Base-by-base conservation (phyloP, 2,329 filamentous ascomycete genomes). In the Ophiostoma novo-ulmi region DNA sequence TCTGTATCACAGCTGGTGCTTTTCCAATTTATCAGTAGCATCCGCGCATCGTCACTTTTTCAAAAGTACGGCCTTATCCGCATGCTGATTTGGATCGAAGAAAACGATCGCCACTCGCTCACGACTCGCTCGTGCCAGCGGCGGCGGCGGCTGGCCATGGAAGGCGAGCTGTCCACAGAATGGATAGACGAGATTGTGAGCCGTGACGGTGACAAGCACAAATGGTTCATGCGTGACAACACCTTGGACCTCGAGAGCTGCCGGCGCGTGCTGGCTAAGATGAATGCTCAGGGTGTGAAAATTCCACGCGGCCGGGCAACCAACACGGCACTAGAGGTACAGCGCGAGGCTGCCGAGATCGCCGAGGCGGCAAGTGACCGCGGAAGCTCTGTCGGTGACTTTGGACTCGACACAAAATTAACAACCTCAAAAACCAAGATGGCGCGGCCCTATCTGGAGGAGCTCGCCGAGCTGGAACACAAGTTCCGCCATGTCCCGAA, bases 1-100 rank as follows among this genome's bases (percentile, higher is more conserved):
- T 88, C 87, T 74, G 77, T 91, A 72, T 83, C 84, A 68, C 79
- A 81, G 71, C 81, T 90, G 70, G 79, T 91, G 1, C 77, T 89
- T 1, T 85, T 87, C 76, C 88, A 91, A 76, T 84, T 92, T 71
- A 81, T 89, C 74, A 81, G 79, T 63, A 83, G 85, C 68, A 86
- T 91, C 70, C 83, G 87, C 72, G 80, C 82, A 2, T 83, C 87
- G 68, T 79, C 82, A 0, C 82, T 90, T 0, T 87, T 96, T 75
- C 90, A 97, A 75, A 82, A 83, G 38, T 94, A 93, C 77, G 94
- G 94, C 3, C 85, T 89, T 22, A 89, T 97, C 3, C 88, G 93
- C 67, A 89, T 94, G 82, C 83, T 98, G 0, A 77, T 94, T 55
- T 94, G 93, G 89, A 76, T 89, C 3, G 84, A 86, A 1, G 82